These are phyloP conservation scores for Clavispora phyllophila DNA, from an alignment of 805 yeast species.

Conservation along the genomic window DNA sequence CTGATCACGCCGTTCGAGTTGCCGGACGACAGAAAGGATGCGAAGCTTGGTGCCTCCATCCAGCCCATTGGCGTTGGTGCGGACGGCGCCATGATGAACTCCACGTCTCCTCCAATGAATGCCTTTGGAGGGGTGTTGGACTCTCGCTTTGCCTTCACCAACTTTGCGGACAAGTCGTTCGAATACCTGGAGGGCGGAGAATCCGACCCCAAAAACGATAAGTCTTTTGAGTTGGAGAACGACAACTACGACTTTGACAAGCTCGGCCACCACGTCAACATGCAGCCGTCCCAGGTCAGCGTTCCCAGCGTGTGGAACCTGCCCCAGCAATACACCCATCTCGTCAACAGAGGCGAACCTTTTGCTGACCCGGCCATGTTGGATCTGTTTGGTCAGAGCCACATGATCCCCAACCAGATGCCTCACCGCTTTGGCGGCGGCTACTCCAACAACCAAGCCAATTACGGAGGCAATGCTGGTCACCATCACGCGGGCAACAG, in stretches of 20 bases:
- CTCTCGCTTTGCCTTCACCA: slow-evolving; percentile 10
- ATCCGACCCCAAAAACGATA: background rate
- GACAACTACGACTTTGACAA: background rate
- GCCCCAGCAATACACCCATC: slow-evolving; percentile 2
- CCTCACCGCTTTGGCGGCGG: background rate
- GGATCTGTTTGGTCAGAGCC: background rate
- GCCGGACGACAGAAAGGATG: slow-evolving; percentile 16
- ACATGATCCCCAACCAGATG: background rate
- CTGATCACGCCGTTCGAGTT: slow-evolving; percentile 22
- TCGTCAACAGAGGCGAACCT: background rate
- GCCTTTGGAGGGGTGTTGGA: slow-evolving; percentile 20
- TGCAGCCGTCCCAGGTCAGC: slow-evolving; percentile 3
- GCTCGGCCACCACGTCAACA: background rate
- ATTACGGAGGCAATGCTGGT: background rate
- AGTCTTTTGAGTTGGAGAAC: background rate
- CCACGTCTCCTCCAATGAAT: slow-evolving; percentile 16
- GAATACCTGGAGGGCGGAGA: slow-evolving; percentile 1
- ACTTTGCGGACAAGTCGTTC: background rate
- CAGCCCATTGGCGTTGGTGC: background rate
- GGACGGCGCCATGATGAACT: background rate
- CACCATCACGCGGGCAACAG: background rate
- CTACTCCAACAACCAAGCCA: background rate
- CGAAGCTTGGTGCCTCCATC: background rate
- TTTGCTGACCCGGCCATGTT: background rate
- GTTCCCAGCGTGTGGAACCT: slow-evolving; percentile 17